phyloP scores from a whole-genome alignment of 2,329 filamentous ascomycete genomes.

The Aspergillus sp. region DNA sequence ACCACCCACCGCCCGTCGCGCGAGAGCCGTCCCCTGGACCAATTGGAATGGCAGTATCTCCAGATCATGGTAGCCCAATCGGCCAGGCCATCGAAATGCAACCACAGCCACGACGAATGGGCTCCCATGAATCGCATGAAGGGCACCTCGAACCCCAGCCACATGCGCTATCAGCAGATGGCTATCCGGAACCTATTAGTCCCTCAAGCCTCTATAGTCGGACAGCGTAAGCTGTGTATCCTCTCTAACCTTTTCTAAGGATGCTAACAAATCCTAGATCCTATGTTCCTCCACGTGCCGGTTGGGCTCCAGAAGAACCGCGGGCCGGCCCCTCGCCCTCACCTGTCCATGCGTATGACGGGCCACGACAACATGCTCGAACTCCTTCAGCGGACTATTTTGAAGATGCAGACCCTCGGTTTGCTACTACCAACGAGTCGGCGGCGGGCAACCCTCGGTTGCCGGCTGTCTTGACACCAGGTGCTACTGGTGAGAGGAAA shows the following conservation, averaged over 20 bases:
- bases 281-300: conserved; percentile 51
- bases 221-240: conserved; percentile 63
- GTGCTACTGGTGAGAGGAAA: conserved; percentile 42
- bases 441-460: conserved; percentile 28
- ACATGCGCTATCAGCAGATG: conserved; percentile 31
- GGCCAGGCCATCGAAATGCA: conserved; percentile 81
- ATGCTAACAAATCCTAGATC: conserved; percentile 25
- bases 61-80: conserved; percentile 43
- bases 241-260: background rate
- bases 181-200: conserved; percentile 47
- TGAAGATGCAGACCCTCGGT: conserved; percentile 90
- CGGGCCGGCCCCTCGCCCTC: conserved; percentile 18
- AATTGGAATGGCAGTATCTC: conserved; percentile 38
- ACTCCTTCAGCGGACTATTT: conserved; percentile 65
- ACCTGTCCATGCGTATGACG: conserved; percentile 23
- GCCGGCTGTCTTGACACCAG: conserved; percentile 43
- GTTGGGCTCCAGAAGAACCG: conserved; percentile 33
- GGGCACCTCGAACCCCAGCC: conserved; percentile 22
- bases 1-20: conserved; percentile 24
- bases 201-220: conserved; percentile 72
- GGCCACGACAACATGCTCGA: conserved; percentile 28
- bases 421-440: conserved; percentile 53
- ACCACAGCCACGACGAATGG: conserved; percentile 57
- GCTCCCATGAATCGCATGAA: conserved; percentile 38
- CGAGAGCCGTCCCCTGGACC: conserved; percentile 36